Conservation (phyloP, 1,284 basidiomycete genomes). For the Mixia osmundae region DNA sequence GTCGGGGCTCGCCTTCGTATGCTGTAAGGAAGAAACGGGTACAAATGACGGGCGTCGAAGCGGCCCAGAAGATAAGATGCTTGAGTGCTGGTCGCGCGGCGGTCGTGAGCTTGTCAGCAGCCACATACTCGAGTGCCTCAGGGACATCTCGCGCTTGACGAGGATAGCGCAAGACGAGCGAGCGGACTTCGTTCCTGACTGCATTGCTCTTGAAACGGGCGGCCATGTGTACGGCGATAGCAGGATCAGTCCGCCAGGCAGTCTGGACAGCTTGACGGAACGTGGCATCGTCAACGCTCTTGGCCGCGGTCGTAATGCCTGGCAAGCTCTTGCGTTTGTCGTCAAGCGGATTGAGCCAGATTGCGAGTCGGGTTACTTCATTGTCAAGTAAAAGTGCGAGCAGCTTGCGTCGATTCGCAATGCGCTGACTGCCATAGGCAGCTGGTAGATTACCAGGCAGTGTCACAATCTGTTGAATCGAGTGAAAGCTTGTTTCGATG, state of each 20-base stretch:
- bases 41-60: constrained; percentile 67
- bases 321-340: no score
- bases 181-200: constrained; percentile 43
- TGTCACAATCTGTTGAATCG: no score
- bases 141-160: constrained; percentile 45
- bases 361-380: constrained; percentile 59
- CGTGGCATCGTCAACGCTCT: no score
- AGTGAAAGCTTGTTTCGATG: no score
- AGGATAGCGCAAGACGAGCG: constrained; percentile 49
- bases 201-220: constrained; percentile 52
- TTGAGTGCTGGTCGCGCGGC: constrained; percentile 19
- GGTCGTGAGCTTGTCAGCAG: not conserved
- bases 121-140: constrained; percentile 46
- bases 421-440: no score
- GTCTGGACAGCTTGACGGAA: constrained; percentile 47
- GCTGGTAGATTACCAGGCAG: no score
- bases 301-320: no score
- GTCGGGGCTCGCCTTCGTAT: constrained; percentile 56
- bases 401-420: no score
- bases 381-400: constrained; percentile 67
- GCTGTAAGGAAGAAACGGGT: constrained; percentile 65
- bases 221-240: constrained; percentile 56
- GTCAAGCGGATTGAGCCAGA: constrained; percentile 76
- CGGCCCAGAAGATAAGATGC: constrained; percentile 69
- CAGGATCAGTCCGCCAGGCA: constrained; percentile 63